A percentile compares a stretch with the other conserved stretches of the same genome.
Conservation (phyloP, 2,329 filamentous ascomycete genomes). For the Hymenoscyphus repandus region DNA sequence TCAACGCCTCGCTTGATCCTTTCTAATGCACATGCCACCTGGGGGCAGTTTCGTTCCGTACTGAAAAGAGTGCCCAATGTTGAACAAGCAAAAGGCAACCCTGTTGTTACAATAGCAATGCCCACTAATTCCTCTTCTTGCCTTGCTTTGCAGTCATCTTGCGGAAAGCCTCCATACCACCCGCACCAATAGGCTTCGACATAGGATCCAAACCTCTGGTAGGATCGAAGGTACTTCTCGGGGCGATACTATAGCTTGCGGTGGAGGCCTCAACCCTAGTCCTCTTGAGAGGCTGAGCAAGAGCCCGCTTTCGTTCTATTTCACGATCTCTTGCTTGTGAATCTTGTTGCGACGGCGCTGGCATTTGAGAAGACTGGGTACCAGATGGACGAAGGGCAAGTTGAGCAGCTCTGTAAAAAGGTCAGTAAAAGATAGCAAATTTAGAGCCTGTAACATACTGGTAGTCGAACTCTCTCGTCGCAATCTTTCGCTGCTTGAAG, state of each 20-base stretch:
- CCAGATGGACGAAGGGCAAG: constrained; percentile 31
- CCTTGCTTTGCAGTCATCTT: constrained; percentile 58
- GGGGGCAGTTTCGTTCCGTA: neutral
- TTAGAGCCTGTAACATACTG: constrained; percentile 41
- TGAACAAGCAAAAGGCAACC: neutral
- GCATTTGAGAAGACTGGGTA: constrained; percentile 25
- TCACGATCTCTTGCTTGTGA: constrained; percentile 26
- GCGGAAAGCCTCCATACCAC: constrained; percentile 59
- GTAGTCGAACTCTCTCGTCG: constrained; percentile 59
- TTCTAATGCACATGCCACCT: too few relatives aligned
- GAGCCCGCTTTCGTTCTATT: constrained; percentile 50
- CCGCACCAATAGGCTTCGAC: constrained; percentile 55
- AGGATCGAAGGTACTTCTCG: constrained; percentile 55
- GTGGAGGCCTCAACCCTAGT: constrained; percentile 46
- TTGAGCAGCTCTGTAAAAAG: constrained; percentile 27
- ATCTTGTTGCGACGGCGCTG: constrained; percentile 21
- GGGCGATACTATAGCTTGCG: constrained; percentile 32
- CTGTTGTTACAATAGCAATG: neutral
- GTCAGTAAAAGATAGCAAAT: constrained; percentile 8
- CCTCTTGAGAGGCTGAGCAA: constrained; percentile 48
- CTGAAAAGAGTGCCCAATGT: neutral
- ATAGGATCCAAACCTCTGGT: constrained; percentile 42
- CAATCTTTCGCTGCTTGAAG: constrained; percentile 76
- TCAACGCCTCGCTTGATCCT: constrained; percentile 3
- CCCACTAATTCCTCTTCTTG: constrained; percentile 40